Conservation (phyloP, 2,329 filamentous ascomycete genomes). For the Diaporthe vaccinii region DNA sequence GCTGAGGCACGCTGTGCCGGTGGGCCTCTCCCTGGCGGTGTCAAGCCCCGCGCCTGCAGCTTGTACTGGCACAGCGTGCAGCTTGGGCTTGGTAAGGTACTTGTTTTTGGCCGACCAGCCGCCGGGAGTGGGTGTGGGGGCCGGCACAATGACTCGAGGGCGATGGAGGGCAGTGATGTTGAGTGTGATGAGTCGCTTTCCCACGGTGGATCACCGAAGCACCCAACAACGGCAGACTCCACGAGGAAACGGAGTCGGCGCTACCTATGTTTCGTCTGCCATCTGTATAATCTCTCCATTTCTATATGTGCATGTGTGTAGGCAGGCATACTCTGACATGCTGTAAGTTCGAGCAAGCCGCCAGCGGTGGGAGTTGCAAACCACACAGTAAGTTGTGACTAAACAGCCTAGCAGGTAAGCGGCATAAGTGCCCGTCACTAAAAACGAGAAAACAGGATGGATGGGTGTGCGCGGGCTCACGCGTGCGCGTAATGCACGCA, state of each 20-base stretch:
- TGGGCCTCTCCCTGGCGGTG: background rate
- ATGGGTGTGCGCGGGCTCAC: background rate
- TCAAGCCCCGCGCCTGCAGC: background rate
- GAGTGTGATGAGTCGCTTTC: background rate
- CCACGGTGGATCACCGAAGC: no score
- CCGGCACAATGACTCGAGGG: background rate
- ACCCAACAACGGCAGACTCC: background rate
- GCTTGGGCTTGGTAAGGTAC: background rate
- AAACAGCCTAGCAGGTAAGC: background rate
- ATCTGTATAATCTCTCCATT: background rate
- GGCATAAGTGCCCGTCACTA: constrained; percentile 22
- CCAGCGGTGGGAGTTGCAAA: background rate
- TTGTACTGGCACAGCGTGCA: background rate
- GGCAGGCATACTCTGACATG: no score
- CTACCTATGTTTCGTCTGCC: background rate
- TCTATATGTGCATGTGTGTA: background rate
- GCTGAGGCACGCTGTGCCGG: background rate
- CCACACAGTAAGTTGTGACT: background rate
- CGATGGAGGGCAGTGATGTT: background rate
- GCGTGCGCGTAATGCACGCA: constrained; percentile 9
- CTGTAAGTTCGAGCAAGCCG: background rate
- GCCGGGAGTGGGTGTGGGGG: background rate
- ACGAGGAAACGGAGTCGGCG: no score
- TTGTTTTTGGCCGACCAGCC: background rate
- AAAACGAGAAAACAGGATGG: background rate